These are phyloP conservation scores for Cardamine resedifolia DNA, from an alignment of 345 rosid genomes.

Conservation along the genomic window DNA sequence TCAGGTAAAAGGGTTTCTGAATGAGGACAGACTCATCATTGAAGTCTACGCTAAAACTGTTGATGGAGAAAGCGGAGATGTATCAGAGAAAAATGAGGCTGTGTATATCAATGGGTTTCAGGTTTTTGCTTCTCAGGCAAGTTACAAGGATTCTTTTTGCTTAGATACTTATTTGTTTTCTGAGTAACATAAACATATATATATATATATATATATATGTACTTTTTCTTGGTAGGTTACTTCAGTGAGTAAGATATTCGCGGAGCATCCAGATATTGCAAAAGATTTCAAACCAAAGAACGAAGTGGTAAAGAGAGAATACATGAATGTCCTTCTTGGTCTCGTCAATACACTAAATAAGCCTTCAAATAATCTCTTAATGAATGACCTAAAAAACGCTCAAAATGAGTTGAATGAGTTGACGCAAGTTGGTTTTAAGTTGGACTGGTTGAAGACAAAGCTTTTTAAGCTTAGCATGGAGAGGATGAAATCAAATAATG, in stretches of 20 bases:
- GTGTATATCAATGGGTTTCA: not conserved
- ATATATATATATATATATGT: no score
- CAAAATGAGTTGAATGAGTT: not conserved
- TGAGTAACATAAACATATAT: not conserved
- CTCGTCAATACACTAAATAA: not conserved
- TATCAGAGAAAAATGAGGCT: not conserved
- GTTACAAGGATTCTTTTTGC: not conserved
- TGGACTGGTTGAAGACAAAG: not conserved
- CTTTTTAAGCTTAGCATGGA: not conserved
- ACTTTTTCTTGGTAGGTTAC: slow-evolving; percentile 3
- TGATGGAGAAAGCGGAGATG: slow-evolving; percentile 17
- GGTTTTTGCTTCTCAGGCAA: slow-evolving; percentile 24
- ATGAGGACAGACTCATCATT: slow-evolving; percentile 19
- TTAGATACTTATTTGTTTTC: not conserved
- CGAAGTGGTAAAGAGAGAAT: not conserved
- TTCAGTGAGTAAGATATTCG: slow-evolving; percentile 10
- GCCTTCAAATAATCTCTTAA: not conserved
- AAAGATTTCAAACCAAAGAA: not conserved
- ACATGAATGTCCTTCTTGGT: not conserved
- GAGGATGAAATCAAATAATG: not conserved
- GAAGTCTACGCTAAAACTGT: slow-evolving; percentile 3
- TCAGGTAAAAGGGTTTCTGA: not conserved
- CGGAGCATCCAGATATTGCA: not conserved
- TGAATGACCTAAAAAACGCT: not conserved
- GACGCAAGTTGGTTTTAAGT: not conserved